A percentile compares a stretch with the other conserved stretches of the same genome.
Evolutionary conservation across 805 yeast species (phyloP).

Genomic region (Ascoidea rubescens): DNA sequence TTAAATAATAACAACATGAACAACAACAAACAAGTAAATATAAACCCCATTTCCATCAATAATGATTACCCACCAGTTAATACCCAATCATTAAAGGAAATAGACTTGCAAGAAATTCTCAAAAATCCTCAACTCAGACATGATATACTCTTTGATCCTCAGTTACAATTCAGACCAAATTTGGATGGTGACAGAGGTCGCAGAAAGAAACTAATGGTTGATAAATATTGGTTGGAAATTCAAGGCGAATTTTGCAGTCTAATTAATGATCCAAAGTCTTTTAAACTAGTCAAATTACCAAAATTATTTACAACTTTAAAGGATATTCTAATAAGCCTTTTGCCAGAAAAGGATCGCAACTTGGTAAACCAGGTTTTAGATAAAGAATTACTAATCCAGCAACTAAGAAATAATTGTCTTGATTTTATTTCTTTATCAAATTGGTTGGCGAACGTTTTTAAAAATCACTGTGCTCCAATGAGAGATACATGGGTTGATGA

Average conservation of each 20-base stretch:
- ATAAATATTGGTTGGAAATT: conserved; percentile 73
- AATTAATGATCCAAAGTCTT: conserved; percentile 13
- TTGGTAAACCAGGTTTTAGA: conserved; percentile 63
- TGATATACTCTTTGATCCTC: conserved; percentile 86
- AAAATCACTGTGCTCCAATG: conserved; percentile 92
- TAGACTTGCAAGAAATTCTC: conserved; percentile 76
- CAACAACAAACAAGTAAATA: conserved; percentile 1
- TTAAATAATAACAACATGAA: conserved; percentile 1
- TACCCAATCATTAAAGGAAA: conserved; percentile 42
- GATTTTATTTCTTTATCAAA: conserved; percentile 56
- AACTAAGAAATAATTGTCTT: conserved; percentile 53
- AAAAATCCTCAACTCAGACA: conserved; percentile 89
- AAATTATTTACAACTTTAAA: conserved; percentile 64
- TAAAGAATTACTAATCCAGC: conserved; percentile 63
- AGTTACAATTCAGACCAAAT: conserved; percentile 81
- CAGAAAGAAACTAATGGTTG: conserved; percentile 61
- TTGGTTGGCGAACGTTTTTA: conserved; percentile 68
- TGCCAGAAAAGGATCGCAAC: conserved; percentile 64
- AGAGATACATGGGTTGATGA: conserved; percentile 81
- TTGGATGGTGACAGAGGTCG: conserved; percentile 84
- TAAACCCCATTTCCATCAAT: neutral
- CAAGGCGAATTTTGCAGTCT: conserved; percentile 33
- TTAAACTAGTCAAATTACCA: conserved; percentile 36
- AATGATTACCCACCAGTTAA: conserved; percentile 3
- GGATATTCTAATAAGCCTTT: conserved; percentile 57